Evolutionary conservation across 2,329 filamentous ascomycete species (phyloP), one percentile per base, ranked within the genome.

Genomic region (Achaetomium macrosporum): DNA sequence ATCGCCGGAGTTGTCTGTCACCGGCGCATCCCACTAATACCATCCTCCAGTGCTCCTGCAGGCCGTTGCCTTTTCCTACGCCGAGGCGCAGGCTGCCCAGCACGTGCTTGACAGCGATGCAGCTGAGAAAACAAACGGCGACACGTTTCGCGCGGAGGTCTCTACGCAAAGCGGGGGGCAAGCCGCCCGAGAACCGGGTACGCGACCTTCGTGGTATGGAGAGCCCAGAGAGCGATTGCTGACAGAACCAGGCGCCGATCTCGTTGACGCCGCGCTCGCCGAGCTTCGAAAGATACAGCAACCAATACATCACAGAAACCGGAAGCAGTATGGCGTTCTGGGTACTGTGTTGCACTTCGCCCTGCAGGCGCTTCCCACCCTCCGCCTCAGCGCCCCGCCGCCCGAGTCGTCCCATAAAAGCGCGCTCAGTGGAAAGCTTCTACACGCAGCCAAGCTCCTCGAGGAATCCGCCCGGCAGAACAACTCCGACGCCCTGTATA

Each of bases 401-500:
- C 67, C 73, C 29, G 68, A 70, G 36, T 65, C 69, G 37, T 59
- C 67, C 35, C 55, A 68, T 35, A 65, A 68, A 16, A 61, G 65
- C 25, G 66, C 59, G 4, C 55, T 73, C 17, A 72, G 66, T 43
- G 73, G 75, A 0, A 71, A 74, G 31, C 69, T 82, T 5, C 63
- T 73, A 20, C 74, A 76, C 30, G 78, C 78, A 5, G 75, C 81
- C 20, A 69, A 70, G 50, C 68, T 80, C 19, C 73, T 83, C 17
- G 71, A 81, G 56, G 69, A 76, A 52, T 76, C 79, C 1, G 75
- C 77, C 13, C 68, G 69, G 15, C 70, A 75, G 56, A 80, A 81
- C 59, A 83, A 90, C 65, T 79, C 88, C 2, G 91, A 99, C 68
- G 93, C 93, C 5, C 81, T 97, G 42, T 96, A 87, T 65, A 76